Conservation (phyloP, 768 basidiomycete species). For the Rhizopogon vinicolor region DNA sequence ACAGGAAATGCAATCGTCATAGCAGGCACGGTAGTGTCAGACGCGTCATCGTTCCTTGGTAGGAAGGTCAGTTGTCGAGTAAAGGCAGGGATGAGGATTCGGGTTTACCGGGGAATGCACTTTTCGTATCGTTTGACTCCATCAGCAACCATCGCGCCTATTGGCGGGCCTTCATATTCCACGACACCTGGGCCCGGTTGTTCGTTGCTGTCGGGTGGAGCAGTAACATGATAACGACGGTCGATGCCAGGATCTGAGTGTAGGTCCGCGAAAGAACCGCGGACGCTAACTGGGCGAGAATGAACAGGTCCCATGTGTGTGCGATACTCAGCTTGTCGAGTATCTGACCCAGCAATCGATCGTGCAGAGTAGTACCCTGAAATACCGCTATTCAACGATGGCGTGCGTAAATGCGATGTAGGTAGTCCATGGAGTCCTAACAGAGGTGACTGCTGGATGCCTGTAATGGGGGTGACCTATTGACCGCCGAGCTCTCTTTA, state of each 20-base stretch:
- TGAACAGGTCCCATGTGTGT: background rate
- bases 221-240: background rate
- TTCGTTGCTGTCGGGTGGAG: background rate
- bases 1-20: background rate
- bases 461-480: background rate
- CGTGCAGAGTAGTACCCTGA: background rate
- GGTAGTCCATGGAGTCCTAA: background rate
- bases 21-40: background rate
- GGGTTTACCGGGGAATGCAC: background rate
- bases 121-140: slow-evolving; percentile 13
- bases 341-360: background rate
- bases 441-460: background rate
- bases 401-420: background rate
- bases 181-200: slow-evolving; percentile 2
- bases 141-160: slow-evolving; percentile 13
- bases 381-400: background rate
- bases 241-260: background rate
- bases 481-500: background rate
- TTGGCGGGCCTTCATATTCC: background rate
- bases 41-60: background rate
- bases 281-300: background rate
- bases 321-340: background rate
- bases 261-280: background rate
- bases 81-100: background rate
- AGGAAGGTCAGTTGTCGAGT: background rate